Conservation (phyloP, 306 rosid genomes). For the Glycine latifolia region DNA sequence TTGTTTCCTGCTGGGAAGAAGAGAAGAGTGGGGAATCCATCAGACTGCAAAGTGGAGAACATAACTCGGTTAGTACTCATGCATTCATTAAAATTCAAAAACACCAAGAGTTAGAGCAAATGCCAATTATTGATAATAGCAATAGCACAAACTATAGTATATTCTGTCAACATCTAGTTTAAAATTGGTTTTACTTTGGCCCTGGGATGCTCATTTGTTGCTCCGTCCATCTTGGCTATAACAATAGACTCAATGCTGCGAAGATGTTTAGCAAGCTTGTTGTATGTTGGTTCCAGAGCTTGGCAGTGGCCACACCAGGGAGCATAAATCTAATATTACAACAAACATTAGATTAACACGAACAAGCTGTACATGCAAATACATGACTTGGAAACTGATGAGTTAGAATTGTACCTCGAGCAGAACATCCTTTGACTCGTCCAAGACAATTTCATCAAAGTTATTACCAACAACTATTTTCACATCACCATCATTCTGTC, state of each 20-base stretch:
- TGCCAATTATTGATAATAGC: constrained; percentile 30
- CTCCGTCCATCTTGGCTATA: constrained; percentile 98
- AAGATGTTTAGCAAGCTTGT: constrained; percentile 95
- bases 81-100: constrained; percentile 13
- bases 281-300: constrained; percentile 91
- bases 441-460: constrained; percentile 89
- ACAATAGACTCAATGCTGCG: constrained; percentile 84
- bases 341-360: constrained; percentile 17
- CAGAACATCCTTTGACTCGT: constrained; percentile 97
- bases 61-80: constrained; percentile 11
- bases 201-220: constrained; percentile 98
- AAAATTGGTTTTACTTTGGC: constrained; percentile 70
- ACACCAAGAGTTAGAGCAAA: constrained; percentile 30
- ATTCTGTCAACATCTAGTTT: constrained; percentile 24
- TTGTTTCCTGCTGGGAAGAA: constrained; percentile 61
- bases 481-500: constrained; percentile 85
- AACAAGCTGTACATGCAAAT: constrained; percentile 35
- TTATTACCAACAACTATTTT: constrained; percentile 90
- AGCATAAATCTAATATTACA: constrained; percentile 78
- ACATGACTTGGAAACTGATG: constrained; percentile 32
- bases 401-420: constrained; percentile 72
- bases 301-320: constrained; percentile 99
- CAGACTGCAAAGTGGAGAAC: constrained; percentile 50
- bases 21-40: constrained; percentile 60
- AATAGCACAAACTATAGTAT: constrained; percentile 44